Evolutionary conservation across 306 rosid genomes (phyloP).

Genomic region (Datisca glomerata): DNA sequence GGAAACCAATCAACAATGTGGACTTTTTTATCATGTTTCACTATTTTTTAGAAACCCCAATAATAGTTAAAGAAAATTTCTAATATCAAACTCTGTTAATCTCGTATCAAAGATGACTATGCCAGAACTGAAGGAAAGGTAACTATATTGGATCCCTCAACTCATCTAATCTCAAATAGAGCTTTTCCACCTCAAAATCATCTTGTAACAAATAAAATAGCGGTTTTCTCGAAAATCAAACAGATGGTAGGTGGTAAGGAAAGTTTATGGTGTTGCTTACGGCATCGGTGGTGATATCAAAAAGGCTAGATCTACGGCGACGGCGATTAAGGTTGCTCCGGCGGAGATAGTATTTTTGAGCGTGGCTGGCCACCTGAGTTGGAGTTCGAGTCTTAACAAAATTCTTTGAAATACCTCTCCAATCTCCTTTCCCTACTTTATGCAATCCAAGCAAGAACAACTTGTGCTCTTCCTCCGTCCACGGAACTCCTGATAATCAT

Average conservation of each 20-base stretch:
- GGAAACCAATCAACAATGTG: background rate
- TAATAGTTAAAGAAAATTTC: no score
- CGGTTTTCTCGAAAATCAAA: constrained; percentile 3
- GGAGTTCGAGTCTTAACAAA: constrained; percentile 97
- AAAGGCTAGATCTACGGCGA: constrained; percentile 98
- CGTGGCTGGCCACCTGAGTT: constrained; percentile 97
- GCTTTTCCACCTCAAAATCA: no score
- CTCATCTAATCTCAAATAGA: no score
- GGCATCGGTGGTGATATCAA: constrained; percentile 90
- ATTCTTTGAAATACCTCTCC: constrained; percentile 96
- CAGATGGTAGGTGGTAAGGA: background rate
- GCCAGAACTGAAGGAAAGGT: no score
- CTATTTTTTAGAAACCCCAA: no score
- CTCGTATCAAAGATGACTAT: no score
- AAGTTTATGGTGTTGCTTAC: constrained; percentile 21
- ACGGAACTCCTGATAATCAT: constrained; percentile 71
- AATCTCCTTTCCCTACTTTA: constrained; percentile 95
- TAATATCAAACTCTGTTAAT: no score
- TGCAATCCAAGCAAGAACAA: constrained; percentile 81
- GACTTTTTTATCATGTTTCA: no score
- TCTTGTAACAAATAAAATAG: no score
- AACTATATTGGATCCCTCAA: no score
- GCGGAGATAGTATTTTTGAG: constrained; percentile 95
- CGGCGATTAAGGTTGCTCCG: constrained; percentile 91
- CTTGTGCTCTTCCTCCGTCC: constrained; percentile 99